Base-by-base conservation (phyloP, 495 filamentous ascomycete genomes). In the Xylaria acuta region DNA sequence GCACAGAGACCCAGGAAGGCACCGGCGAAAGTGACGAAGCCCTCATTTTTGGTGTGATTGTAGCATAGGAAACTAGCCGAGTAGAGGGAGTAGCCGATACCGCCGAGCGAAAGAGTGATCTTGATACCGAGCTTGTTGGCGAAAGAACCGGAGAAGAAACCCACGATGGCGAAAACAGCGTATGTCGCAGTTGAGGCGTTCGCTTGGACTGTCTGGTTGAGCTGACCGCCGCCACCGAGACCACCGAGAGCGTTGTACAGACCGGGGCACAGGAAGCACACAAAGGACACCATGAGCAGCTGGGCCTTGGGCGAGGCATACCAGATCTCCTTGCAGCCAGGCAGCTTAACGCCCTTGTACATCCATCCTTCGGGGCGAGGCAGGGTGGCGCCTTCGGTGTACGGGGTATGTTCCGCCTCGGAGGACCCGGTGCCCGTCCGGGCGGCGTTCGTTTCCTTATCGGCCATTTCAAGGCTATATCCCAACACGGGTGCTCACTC, bases 201-300 rank as follows among this genome's bases (percentile, higher is more conserved):
- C 76, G 92, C 88, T 74, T 90, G 88, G 69, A 92, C 89, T 25
- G 81, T 83, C 1, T 84, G 58, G 74, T 93, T 87, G 66, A 90
- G 76, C 79, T 89, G 89, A 45, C 94, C 94, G 82, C 85, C 92
- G 64, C 90, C 94, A 74, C 94, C 94, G 34, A 96, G 85, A 74
- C 92, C 92, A 63, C 80, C 84, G 43, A 95, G 82, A 27, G 93
- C 93, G 79, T 95, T 97, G 86, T 90, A 95, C 84, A 91, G 93
- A 79, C 93, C 93, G 6, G 94, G 94, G 77, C 94, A 97, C 71
- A 97, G 83, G 86, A 97, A 97, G 81, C 94, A 97, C 67, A 96
- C 93, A 73, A 95, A 87, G 25, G 93, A 89, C 54, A 95, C 91
- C 82, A 97, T 84, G 38, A 92, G 71, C 51, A 95, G 84, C 80